Evolutionary conservation across 371 early-diverging fungal species (phyloP).

Genomic region (Entomophthora muscae): DNA sequence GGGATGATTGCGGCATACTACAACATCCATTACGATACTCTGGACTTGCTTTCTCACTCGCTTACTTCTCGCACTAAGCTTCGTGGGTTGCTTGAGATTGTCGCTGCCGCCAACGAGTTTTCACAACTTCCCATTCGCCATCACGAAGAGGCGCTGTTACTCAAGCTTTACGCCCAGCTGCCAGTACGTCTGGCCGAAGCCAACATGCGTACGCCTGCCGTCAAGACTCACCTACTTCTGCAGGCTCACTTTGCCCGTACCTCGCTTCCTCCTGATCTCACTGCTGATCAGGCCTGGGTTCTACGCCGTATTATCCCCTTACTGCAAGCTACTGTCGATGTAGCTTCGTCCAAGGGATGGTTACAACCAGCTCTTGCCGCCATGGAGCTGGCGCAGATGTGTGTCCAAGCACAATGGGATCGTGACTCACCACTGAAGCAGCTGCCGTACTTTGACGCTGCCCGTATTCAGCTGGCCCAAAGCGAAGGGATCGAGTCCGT

Average conservation of each 20-base stretch:
- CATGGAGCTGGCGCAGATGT: slow-evolving; percentile 94
- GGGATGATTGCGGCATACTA: slow-evolving; percentile 97
- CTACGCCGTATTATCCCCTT: slow-evolving; percentile 56
- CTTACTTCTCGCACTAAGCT: slow-evolving; percentile 71
- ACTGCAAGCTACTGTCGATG: slow-evolving; percentile 89
- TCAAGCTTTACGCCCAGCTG: slow-evolving; percentile 59
- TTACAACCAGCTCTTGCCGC: slow-evolving; percentile 72
- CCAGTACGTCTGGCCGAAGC: slow-evolving; percentile 51
- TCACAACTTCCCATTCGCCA: slow-evolving; percentile 82
- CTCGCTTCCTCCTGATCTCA: slow-evolving; percentile 75
- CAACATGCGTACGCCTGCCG: slow-evolving; percentile 59
- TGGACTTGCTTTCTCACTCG: slow-evolving; percentile 82
- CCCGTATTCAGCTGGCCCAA: slow-evolving; percentile 47
- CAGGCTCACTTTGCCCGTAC: slow-evolving; percentile 91
- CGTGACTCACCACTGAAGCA: slow-evolving; percentile 79
- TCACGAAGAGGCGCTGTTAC: slow-evolving; percentile 63
- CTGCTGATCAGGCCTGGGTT: slow-evolving; percentile 63
- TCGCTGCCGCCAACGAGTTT: slow-evolving; percentile 84
- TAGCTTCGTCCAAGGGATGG: slow-evolving; percentile 84
- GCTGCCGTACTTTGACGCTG: slow-evolving; percentile 63
- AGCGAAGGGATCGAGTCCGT: slow-evolving; percentile 54
- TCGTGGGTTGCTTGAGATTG: slow-evolving; percentile 76
- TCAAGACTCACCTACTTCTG: slow-evolving; percentile 75
- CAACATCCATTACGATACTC: slow-evolving; percentile 80
- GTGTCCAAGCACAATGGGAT: slow-evolving; percentile 94